phyloP scores from a whole-genome alignment of 805 yeast genomes.

The Ogataea methylovora region DNA sequence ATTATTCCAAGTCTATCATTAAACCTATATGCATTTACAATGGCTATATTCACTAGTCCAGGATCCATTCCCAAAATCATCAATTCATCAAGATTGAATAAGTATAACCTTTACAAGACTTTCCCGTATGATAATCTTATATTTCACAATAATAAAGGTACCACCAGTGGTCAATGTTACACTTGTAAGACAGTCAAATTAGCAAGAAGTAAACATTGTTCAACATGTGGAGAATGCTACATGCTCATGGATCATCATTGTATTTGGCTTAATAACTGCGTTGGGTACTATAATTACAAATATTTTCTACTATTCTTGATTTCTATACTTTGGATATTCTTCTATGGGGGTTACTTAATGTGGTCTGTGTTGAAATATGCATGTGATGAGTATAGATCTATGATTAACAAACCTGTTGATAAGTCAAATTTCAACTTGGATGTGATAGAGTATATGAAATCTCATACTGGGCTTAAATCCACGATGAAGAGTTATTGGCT shows the following conservation, averaged over 20 bases:
- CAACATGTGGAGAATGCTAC: slow-evolving; percentile 59
- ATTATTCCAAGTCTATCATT: slow-evolving; percentile 25
- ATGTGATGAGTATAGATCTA: neutral
- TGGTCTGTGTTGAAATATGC: slow-evolving; percentile 15
- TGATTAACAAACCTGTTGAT: no score
- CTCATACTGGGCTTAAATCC: slow-evolving; percentile 2
- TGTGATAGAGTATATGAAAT: slow-evolving; percentile 8
- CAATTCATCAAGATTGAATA: slow-evolving; percentile 4
- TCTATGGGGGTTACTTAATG: slow-evolving; percentile 35
- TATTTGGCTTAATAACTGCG: slow-evolving; percentile 46
- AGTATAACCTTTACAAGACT: slow-evolving; percentile 4
- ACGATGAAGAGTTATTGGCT: slow-evolving; percentile 12
- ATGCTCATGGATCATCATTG: slow-evolving; percentile 60
- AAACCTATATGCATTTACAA: slow-evolving; percentile 28
- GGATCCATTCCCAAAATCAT: slow-evolving; percentile 25
- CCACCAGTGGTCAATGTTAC: slow-evolving; percentile 35
- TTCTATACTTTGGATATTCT: slow-evolving; percentile 24
- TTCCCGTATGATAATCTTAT: slow-evolving; percentile 35
- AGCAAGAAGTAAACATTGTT: slow-evolving; percentile 73
- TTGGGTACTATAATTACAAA: slow-evolving; percentile 44
- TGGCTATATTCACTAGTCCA: slow-evolving; percentile 35
- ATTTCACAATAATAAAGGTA: slow-evolving; percentile 27
- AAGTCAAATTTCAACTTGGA: slow-evolving; percentile 12
- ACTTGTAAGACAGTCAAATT: slow-evolving; percentile 64
- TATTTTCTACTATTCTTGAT: slow-evolving; percentile 39